Evolutionary conservation across 805 yeast genomes (phyloP), one percentile per base, ranked within the genome.

Genomic region (Ogataea paradorogensis): DNA sequence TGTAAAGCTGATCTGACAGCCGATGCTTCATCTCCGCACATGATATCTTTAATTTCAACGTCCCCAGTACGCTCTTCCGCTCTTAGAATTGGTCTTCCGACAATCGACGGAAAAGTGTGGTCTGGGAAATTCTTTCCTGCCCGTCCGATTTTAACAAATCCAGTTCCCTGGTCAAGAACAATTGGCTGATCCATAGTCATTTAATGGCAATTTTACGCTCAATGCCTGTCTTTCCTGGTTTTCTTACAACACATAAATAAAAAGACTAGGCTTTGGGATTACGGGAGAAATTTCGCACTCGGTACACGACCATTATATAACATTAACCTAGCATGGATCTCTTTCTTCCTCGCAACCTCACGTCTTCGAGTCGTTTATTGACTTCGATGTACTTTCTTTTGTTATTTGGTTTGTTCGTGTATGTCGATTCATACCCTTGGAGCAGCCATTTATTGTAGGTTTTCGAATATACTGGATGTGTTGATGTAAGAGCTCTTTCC

Each of bases 121-220:
- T 93, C 98, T 21, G 99, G 99, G 73, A 90, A 90, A 68, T 93
- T 93, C 52, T 89, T 84, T 23, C 98, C 97, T 26, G 95, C 96
- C 58, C 96, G 79, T 44, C 99, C 99, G 52, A 91, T 87, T 63
- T 90, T 91, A 39, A 91, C 97, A 62, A 93, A 93, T 42, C 99
- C 99, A 35, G 99, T 93, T 70, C 99, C 99, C 71, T 93, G 98
- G 70, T 93, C 99, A 53, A 93, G 86, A 54, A 93, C 99, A 46
- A 57, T 57, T 50, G 61, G 60, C 44, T 56, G 61, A 8, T 52
- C 58, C 53, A 55, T 48, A 27, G 46, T 51, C 49, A 46, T 50
- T 27, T 37, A 37, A 27, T 33, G 38, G 32, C 41, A 35, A 36
- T 20, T 27, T 22, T 31, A 16, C 33, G 40, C 34, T 18, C 36